phyloP scores from a whole-genome alignment of 805 yeast genomes.

The Yamadazyma ubonensis region DNA sequence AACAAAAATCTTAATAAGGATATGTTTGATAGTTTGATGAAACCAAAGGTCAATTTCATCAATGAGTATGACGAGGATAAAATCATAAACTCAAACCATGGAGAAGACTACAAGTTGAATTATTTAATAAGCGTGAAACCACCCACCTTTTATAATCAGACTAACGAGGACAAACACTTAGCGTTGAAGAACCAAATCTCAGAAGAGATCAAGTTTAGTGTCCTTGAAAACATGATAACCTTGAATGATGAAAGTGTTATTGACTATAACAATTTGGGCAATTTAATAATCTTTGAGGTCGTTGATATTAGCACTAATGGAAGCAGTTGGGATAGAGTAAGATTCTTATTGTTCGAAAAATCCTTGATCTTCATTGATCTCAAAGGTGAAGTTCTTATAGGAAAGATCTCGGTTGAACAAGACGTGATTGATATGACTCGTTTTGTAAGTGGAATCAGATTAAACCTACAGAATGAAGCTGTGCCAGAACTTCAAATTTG shows the following conservation, averaged over 20 bases:
- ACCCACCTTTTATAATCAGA: slow-evolving; percentile 18
- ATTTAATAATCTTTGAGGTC: slow-evolving; percentile 40
- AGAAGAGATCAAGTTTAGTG: slow-evolving; percentile 15
- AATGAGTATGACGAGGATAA: slow-evolving; percentile 7
- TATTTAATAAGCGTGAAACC: slow-evolving; percentile 22
- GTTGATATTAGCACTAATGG: slow-evolving; percentile 45
- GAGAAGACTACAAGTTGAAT: slow-evolving; percentile 15
- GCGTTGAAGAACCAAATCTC: slow-evolving; percentile 12
- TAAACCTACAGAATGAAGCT: slow-evolving; percentile 40
- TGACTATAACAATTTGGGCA: slow-evolving; percentile 20
- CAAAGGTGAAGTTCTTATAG: slow-evolving; percentile 46
- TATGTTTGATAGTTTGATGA: slow-evolving; percentile 17
- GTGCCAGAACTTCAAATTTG: slow-evolving; percentile 45
- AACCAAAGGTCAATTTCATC: slow-evolving; percentile 15
- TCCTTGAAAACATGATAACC: slow-evolving; percentile 10
- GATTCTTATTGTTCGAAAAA: slow-evolving; percentile 33
- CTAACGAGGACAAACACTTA: slow-evolving; percentile 14
- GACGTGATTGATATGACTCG: slow-evolving; percentile 32
- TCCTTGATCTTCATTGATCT: slow-evolving; percentile 30
- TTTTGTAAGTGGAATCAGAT: slow-evolving; percentile 19
- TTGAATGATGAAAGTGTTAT: slow-evolving; percentile 12
- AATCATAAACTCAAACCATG: slow-evolving; percentile 1
- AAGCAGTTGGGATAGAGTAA: slow-evolving; percentile 38
- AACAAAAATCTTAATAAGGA: slow-evolving; percentile 16
- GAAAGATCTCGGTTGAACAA: slow-evolving; percentile 37